Conservation (phyloP, 2,329 filamentous ascomycete genomes). For the Trichoderma guizhouense region DNA sequence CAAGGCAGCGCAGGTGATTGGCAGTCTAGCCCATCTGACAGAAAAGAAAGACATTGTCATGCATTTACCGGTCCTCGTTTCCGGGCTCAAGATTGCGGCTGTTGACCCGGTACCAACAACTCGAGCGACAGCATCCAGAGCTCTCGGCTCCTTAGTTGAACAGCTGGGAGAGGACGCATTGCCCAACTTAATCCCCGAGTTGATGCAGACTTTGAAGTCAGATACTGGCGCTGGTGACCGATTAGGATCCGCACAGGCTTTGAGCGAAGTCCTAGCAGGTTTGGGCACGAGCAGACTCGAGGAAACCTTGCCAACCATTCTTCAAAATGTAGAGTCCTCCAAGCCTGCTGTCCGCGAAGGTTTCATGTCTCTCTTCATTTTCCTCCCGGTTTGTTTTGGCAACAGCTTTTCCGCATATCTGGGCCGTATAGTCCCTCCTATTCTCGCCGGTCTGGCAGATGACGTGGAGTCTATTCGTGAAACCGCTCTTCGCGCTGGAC, state of each 20-base stretch:
- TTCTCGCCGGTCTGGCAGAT: slow-evolving; percentile 89
- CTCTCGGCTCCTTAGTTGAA: slow-evolving; percentile 92
- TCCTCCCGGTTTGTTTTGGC: slow-evolving; percentile 96
- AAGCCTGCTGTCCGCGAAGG: slow-evolving; percentile 91
- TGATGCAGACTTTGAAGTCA: slow-evolving; percentile 97
- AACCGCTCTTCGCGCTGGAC: slow-evolving; percentile 89
- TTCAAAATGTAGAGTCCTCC: slow-evolving; percentile 91
- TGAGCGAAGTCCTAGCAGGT: slow-evolving; percentile 93
- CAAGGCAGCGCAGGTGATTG: slow-evolving; percentile 96
- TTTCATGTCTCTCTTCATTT: slow-evolving; percentile 99
- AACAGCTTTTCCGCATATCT: slow-evolving; percentile 98
- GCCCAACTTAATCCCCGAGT: slow-evolving; percentile 92
- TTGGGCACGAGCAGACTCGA: slow-evolving; percentile 89
- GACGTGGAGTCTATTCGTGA: slow-evolving; percentile 96
- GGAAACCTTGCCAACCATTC: slow-evolving; percentile 91
- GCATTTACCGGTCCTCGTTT: slow-evolving; percentile 88
- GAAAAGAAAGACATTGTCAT: slow-evolving; percentile 90
- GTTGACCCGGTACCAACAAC: slow-evolving; percentile 97
- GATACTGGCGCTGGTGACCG: slow-evolving; percentile 95
- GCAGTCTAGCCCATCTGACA: slow-evolving; percentile 92
- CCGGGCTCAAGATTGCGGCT: slow-evolving; percentile 81
- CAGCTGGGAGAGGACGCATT: slow-evolving; percentile 96
- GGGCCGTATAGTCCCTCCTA: slow-evolving; percentile 90
- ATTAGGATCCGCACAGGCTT: slow-evolving; percentile 91
- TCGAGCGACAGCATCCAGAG: slow-evolving; percentile 91